phyloP scores from a whole-genome alignment of 2,329 filamentous ascomycete genomes.

The Fonsecaea nubica region DNA sequence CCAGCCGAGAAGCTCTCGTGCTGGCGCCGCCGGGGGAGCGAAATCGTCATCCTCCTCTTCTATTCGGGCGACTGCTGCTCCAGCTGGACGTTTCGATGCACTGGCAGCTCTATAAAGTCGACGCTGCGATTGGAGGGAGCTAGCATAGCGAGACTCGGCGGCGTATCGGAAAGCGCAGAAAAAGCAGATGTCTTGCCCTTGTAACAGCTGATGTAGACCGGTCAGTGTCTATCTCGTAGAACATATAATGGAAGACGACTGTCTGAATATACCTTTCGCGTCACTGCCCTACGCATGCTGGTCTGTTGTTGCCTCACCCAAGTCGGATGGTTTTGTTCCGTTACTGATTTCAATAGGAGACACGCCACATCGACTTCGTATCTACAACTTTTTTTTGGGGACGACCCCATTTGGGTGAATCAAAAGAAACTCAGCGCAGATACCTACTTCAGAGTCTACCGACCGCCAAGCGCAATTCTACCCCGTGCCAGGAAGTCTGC shows the following conservation, averaged over 20 bases:
- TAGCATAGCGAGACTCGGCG: slow-evolving; percentile 38
- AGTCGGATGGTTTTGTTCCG: neutral
- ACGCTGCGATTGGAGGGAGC: slow-evolving; percentile 39
- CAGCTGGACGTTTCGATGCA: slow-evolving; percentile 42
- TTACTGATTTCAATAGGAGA: slow-evolving; percentile 3
- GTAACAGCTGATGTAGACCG: slow-evolving; percentile 45
- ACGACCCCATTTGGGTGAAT: neutral
- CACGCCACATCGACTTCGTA: slow-evolving; percentile 7
- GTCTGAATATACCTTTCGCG: slow-evolving; percentile 22
- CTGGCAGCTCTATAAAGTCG: slow-evolving; percentile 47
- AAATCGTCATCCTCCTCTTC: slow-evolving; percentile 39
- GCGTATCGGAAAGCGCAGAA: slow-evolving; percentile 44
- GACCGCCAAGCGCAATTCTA: neutral
- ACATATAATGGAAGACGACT: neutral
- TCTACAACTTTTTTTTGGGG: slow-evolving; percentile 14
- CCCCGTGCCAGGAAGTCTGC: no score
- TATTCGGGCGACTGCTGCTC: slow-evolving; percentile 39
- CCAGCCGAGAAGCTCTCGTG: slow-evolving; percentile 29
- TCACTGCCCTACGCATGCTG: slow-evolving; percentile 35
- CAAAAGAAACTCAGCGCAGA: neutral
- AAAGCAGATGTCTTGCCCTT: slow-evolving; percentile 49
- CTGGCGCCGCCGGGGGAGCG: slow-evolving; percentile 19
- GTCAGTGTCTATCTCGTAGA: slow-evolving; percentile 17
- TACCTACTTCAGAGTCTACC: neutral
- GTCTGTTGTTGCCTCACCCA: neutral